Conservation (phyloP, 1,139 yeast species). For the Scheffersomyces stambukii region DNA sequence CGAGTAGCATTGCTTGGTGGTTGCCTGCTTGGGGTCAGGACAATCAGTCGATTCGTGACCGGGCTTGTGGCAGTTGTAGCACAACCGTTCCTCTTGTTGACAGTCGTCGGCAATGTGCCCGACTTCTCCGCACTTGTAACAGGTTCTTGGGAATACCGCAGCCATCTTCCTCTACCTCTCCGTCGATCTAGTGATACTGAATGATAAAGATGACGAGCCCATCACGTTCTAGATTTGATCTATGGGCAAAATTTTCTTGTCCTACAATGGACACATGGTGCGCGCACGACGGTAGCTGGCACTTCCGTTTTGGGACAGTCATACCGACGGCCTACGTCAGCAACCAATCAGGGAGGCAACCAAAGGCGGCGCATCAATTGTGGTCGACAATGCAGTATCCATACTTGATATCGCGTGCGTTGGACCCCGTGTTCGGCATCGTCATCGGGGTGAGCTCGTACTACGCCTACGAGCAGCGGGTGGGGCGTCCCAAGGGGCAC, state of each 20-base stretch:
- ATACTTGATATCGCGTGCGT: conserved; percentile 33
- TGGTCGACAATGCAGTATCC: conserved; percentile 28
- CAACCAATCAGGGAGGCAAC: background rate
- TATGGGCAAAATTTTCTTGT: background rate
- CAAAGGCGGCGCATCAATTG: too few species aligned
- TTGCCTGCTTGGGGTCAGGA: conserved; percentile 80
- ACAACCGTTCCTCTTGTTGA: conserved; percentile 75
- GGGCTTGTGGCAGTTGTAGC: conserved; percentile 89
- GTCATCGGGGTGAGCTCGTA: conserved; percentile 57
- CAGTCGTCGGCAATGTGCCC: conserved; percentile 92
- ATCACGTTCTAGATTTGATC: background rate
- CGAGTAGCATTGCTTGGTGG: conserved; percentile 84
- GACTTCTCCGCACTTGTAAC: conserved; percentile 89
- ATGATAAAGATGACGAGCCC: too few species aligned
- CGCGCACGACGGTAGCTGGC: too few species aligned
- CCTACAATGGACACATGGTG: too few species aligned
- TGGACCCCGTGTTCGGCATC: conserved; percentile 60
- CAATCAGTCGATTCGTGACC: conserved; percentile 90
- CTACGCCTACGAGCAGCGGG: conserved; percentile 54
- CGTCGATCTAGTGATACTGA: too few species aligned
- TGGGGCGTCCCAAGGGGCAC: conserved; percentile 54
- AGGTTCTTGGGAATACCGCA: conserved; percentile 73
- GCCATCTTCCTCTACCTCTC: conserved; percentile 42
- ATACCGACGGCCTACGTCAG: too few species aligned
- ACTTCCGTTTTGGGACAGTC: too few species aligned